Evolutionary conservation across 1,284 basidiomycete genomes (phyloP).

Genomic region (Leccinum subrobustum): DNA sequence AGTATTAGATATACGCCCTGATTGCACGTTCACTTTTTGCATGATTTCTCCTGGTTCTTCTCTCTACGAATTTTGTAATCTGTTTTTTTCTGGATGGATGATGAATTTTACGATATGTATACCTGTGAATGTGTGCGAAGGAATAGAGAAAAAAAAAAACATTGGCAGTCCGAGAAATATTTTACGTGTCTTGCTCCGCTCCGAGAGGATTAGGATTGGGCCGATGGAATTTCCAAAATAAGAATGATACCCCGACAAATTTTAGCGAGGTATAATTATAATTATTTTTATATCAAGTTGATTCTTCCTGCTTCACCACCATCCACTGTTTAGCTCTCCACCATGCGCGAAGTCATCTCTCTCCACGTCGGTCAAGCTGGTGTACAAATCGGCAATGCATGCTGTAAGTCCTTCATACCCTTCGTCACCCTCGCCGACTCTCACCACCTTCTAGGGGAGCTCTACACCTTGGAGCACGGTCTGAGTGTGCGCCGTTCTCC

Average conservation of each 20-base stretch:
- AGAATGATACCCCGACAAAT: conserved; percentile 19
- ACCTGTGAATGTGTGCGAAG: neutral
- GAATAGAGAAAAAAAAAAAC: neutral
- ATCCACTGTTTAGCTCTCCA: conserved; percentile 7
- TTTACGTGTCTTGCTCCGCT: neutral
- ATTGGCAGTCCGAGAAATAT: neutral
- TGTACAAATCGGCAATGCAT: conserved; percentile 94
- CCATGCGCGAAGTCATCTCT: conserved; percentile 89
- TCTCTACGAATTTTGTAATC: conserved; percentile 31
- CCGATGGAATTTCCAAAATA: conserved; percentile 28
- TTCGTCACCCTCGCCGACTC: neutral
- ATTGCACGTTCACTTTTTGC: conserved; percentile 12
- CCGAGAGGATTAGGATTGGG: neutral
- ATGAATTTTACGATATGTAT: conserved; percentile 32
- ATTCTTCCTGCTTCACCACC: conserved; percentile 12
- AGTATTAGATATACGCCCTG: conserved; percentile 52
- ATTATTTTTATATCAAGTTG: neutral
- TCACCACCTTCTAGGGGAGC: conserved; percentile 47
- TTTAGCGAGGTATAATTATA: conserved; percentile 12
- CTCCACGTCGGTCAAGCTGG: conserved; percentile 93
- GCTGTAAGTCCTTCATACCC: conserved; percentile 57
- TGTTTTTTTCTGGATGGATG: conserved; percentile 21
- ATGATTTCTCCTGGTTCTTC: conserved; percentile 18
- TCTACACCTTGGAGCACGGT: conserved; percentile 97
- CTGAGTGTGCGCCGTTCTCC: conserved; percentile 65